Base-by-base conservation (phyloP, 805 yeast genomes). In the Lipomyces lipofer region DNA sequence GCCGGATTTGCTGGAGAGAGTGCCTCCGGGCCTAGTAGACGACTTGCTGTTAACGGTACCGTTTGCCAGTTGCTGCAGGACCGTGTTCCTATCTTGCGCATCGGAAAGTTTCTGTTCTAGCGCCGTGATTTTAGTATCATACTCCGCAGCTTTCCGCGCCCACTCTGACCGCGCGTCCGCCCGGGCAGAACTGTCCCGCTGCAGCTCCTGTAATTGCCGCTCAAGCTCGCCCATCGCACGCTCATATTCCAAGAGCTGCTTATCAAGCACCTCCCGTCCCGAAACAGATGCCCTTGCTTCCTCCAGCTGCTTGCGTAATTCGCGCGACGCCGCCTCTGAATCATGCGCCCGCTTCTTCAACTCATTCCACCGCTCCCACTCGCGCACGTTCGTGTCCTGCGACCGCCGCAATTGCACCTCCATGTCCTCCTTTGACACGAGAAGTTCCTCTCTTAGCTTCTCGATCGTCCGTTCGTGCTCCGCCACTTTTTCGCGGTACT, bases 101-200 rank as follows among this genome's bases (percentile, higher is more conserved):
- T 51, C 55, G 5, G 30, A n/a, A 6, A 54, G 24, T 25, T 46
- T 51, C 45, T 29, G 19, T 27, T 56, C 57, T 4, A 52, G 36
- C n/a, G 29, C 51, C 9, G 47, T 13, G 19, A 54, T 43, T 19
- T 35, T 32, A 17, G 43, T 19, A 24, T 48, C 59, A 33, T 49
- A 45, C 40, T 54, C 54, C 7, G 54, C 43, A 32, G 42, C 50
- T 39, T 30, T 28, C n/a, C 22, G 36, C 43, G 46, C 32, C 51
- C 51, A 39, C 38, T 38, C 51, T 4, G 51, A 17, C 17, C 38
- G 36, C 12, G 51, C 51, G 15, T 47, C 51, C 3, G 51, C 47
- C 24, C 51, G 29, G 12, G 28, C 22, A 6, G 10, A 19, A 21
- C 21, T 47, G 19, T 47, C 51, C 1, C 45, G 44, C 47, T 47